Base-by-base conservation (phyloP, 805 yeast species). In the Schwanniomyces polymorphus region DNA sequence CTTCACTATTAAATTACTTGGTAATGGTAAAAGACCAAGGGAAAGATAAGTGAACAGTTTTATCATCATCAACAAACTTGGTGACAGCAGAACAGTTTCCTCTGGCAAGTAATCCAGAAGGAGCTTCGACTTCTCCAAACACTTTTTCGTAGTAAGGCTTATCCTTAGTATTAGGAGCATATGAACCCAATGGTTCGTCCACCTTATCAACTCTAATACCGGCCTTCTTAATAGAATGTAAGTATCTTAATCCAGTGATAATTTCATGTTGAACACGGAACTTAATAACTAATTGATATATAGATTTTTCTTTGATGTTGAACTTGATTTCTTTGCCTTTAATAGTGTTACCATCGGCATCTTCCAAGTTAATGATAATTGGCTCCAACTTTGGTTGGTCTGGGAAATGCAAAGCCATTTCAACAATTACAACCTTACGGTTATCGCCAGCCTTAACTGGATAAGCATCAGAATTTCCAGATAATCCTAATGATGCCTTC, bases 201-300 rank as follows among this genome's bases (percentile, higher is more conserved):
- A 84, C 70, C 62, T 86, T 88, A 63, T 89, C 96, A 35, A 91
- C 89, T 23, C 91, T 80, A 52, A 91, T 87, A 28, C 96, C 97
- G 1, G 91, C 83, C 63, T 91, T 88, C 67, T 89, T 90, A 53
- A 90, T 86, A 16, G 81, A 82, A 66, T 89, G 97, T 54, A 88
- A 78, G 65, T 91, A 91, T 63, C 86, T 84, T 62, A 91, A 79
- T 1, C 97, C 97, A 1, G 97, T 91, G 57, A 91, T 84, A 54
- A 91, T 88, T 63, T 88, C 95, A 59, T 87, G 92, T 67, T 91
- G 97, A 28, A 91, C 86, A 55, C 90, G 80, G 72, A 91, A 91
- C 54, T 81, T 84, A 59, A 90, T 81, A 52, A 74, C 80, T 61
- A 90, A 75, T 58, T 81, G 84, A 68, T 89, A 91, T 28, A 81